These are phyloP conservation scores for Hyaloscypha hepaticicola DNA, from an alignment of 495 filamentous ascomycete species.

Conservation along the genomic window DNA sequence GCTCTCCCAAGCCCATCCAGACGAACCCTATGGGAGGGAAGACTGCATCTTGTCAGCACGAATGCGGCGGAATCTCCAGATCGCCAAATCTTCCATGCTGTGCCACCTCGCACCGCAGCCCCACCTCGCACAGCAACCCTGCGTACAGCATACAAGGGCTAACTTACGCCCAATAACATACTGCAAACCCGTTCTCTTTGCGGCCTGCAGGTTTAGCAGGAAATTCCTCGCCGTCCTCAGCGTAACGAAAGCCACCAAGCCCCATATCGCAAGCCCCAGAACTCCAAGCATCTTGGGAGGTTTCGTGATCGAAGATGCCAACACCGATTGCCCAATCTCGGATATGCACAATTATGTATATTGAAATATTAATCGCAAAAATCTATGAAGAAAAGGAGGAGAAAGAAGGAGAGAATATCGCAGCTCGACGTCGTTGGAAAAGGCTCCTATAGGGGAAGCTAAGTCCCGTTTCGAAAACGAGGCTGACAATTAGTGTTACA, in stretches of 20 bases:
- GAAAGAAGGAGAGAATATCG: not conserved
- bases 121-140: not conserved
- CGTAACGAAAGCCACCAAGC: not conserved
- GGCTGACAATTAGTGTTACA: not conserved
- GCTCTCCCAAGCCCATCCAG: conserved; percentile 7
- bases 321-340: not conserved
- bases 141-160: not conserved
- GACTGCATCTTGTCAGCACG: not conserved
- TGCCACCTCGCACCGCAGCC: too few relatives aligned
- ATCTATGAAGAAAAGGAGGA: not conserved
- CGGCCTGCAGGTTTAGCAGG: not conserved
- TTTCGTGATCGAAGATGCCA: not conserved
- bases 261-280: not conserved
- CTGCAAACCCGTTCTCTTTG: conserved; percentile 8
- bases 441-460: not conserved
- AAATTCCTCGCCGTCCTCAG: not conserved
- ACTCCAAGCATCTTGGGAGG: conserved; percentile 6
- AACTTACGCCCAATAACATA: conserved; percentile 13
- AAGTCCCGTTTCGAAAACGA: not conserved
- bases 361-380: not conserved
- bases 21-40: conserved; percentile 8
- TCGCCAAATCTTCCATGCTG: not conserved
- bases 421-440: not conserved
- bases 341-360: not conserved
- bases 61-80: not conserved